Base-by-base conservation (phyloP, 225 moss, liverwort and hornwort genomes). In the Pleurozium schreberi region DNA sequence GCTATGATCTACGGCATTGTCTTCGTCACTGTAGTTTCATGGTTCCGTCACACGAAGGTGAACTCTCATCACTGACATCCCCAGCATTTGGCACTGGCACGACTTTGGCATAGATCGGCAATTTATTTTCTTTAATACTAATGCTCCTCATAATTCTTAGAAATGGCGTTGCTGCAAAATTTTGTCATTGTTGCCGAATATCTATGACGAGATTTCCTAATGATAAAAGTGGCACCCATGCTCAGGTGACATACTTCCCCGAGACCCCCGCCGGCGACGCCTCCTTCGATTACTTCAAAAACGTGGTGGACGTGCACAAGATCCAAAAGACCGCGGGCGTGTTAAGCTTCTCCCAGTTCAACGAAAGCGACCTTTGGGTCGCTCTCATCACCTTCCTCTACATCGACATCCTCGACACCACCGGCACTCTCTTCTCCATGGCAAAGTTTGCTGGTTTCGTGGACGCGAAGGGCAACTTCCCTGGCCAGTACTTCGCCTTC, bases 1-100 rank as follows among this genome's bases (percentile, higher is more conserved):
- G 92, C 97, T 21, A 98, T 98, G 92, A 96, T 98, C 38, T 98
- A 97, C 47, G 98, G 98, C 81, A 98, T 98, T 49, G 89, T 98
- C 17, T 97, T 98, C 81, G 95, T 98, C 60, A 98, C 98, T 4
- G 98, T 79, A 2, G 59, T 98, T 38, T 98, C 98, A 30, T 98
- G 98, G 98, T 93, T 97, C 91, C 92, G 98, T 77, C 94, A 90
- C 89, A 90, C 94, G 12, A 90, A 86, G 91, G 93, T 93, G 70
- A 66, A 55, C 25, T 55, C 8, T 71, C 71, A 43, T 26, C 53
- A 18, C 62, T 28, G 33, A 30, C 57, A n/a, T 77, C 49, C 42
- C 49, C 21, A 52, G 19, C 58, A n/a, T 45, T 47, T 40, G 55
- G n/a, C 59, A 59, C n/a, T 42, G 42, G 59, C 14, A 63, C 22